phyloP scores from a whole-genome alignment of 768 basidiomycete genomes.

The Termitomyces sp. region DNA sequence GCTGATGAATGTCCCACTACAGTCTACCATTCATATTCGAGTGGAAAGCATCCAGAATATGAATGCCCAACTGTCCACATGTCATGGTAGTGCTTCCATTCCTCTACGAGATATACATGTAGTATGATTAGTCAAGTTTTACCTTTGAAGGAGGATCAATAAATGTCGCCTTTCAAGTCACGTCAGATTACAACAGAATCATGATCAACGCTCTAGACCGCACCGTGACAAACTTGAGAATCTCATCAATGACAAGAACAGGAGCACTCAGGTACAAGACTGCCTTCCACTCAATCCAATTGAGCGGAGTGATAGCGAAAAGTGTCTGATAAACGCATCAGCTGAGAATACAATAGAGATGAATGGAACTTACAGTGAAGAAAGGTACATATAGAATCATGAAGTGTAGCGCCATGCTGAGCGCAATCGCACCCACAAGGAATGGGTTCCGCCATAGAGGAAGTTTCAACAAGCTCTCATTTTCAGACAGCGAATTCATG shows the following conservation, averaged over 20 bases:
- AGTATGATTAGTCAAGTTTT: conserved; percentile 39
- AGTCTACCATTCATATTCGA: background rate
- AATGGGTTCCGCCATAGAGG: conserved; percentile 95
- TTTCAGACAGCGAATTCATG: conserved; percentile 97
- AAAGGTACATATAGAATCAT: conserved; percentile 97
- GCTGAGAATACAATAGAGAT: background rate
- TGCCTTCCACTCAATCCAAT: conserved; percentile 94
- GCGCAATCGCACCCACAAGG: conserved; percentile 81
- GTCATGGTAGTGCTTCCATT: conserved; percentile 1
- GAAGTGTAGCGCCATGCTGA: conserved; percentile 93
- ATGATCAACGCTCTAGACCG: conserved; percentile 23
- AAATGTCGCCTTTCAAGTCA: conserved; percentile 42
- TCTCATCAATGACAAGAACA: conserved; percentile 86
- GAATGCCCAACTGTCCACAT: background rate
- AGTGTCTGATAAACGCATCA: conserved; percentile 47
- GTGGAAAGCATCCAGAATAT: background rate
- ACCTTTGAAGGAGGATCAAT: conserved; percentile 55
- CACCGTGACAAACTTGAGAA: conserved; percentile 81
- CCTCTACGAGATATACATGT: conserved; percentile 16
- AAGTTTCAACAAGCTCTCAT: conserved; percentile 84
- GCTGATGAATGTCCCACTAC: background rate
- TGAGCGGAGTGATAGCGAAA: conserved; percentile 91
- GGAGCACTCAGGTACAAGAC: conserved; percentile 86
- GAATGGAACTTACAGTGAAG: conserved; percentile 68
- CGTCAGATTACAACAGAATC: background rate